phyloP scores from a whole-genome alignment of 257 asterid species.

The Petunia axillaris region DNA sequence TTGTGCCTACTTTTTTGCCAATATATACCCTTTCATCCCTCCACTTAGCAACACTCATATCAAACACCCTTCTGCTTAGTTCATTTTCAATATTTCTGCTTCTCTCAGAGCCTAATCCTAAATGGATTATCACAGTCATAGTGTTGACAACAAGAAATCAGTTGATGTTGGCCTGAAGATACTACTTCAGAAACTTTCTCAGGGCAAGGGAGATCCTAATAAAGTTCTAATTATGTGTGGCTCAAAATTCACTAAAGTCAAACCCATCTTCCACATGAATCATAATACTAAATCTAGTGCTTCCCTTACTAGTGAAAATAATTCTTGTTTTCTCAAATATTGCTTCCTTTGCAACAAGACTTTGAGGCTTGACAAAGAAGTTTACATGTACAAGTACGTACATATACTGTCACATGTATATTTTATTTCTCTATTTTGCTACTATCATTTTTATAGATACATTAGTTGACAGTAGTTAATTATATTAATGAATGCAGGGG shows the following conservation, averaged over 20 bases:
- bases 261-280: slow-evolving; percentile 22
- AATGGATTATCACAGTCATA: background rate
- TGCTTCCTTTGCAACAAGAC: slow-evolving; percentile 39
- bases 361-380: slow-evolving; percentile 40
- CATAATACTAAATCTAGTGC: background rate
- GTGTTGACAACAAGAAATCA: background rate
- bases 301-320: background rate
- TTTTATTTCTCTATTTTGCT: background rate
- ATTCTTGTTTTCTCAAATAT: slow-evolving; percentile 36
- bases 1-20: background rate
- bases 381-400: slow-evolving; percentile 43
- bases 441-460: background rate
- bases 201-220: background rate
- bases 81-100: background rate
- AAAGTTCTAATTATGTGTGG: slow-evolving; percentile 17
- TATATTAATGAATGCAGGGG: slow-evolving; percentile 49
- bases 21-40: background rate
- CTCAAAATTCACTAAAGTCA: slow-evolving; percentile 16
- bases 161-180: slow-evolving; percentile 22
- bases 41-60: background rate
- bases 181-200: background rate
- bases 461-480: background rate
- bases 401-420: background rate
- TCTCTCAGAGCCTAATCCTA: background rate
- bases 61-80: slow-evolving; percentile 4